Evolutionary conservation across 2,329 filamentous ascomycete species (phyloP), one percentile per base, ranked within the genome.

Genomic region (Ophiostoma tasmaniense): DNA sequence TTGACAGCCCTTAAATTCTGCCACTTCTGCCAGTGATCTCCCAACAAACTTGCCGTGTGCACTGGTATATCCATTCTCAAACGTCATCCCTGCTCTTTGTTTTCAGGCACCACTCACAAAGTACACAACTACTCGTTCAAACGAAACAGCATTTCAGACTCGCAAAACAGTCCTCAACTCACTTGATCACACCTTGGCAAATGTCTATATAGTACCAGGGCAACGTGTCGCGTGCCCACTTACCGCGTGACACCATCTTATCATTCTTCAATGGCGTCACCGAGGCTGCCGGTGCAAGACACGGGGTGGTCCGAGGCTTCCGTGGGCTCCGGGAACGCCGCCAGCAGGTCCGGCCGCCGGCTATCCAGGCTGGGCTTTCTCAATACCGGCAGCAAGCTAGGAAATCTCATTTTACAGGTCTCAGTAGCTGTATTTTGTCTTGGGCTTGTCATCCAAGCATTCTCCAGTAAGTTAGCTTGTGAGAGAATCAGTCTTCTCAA

Each of bases 361-460:
- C 28, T 39, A 1, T 55, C 50, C 33, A 13, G 66, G 10, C 20
- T 50, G 2, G 17, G 64, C 45, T 33, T 55, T 22, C 45, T 67
- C 30, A 37, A 68, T 37, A 64, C 61, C 37, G 64, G 64, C 62
- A 64, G 66, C 33, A 17, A 30, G 17, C 11, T n/a, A 7, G 62
- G 66, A 39, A 68, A 62, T 55, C 3, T 45, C 10, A 52, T 66
- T n/a, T 22, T 70, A 10, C 62, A 62, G n/a, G 14, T 68, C 50
- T 67, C 69, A 20, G 10, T 66, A 28, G 62, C 42, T 20, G 28
- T 70, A 22, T 66, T 70, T 33, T 67, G 55, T 37, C 4, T 67
- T 2, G 69, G 61, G 30, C 37, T 64, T 13, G 30, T 22, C 33
- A 20, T 39, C 13, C 61, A 64, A 22, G 33, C 33, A 20, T 4